Conservation (phyloP, 169 alveolate genomes). For the Ichthyophthirius multifiliis region DNA sequence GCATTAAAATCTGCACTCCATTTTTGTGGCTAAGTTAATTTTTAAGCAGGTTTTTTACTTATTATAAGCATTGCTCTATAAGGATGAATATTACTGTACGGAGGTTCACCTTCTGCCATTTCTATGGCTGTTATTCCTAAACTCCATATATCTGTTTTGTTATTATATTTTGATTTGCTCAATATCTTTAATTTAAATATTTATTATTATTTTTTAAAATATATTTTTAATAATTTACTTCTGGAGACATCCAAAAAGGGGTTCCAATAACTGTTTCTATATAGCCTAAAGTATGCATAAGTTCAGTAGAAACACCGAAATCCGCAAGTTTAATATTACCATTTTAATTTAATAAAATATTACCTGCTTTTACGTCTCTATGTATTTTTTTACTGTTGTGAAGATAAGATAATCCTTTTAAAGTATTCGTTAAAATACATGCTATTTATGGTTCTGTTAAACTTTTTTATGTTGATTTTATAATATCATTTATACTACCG, state of each 20-base stretch:
- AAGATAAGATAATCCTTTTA: slow-evolving; percentile 71
- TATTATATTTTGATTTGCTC: slow-evolving; percentile 62
- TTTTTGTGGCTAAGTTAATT: slow-evolving; percentile 53
- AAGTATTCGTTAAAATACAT: slow-evolving; percentile 64
- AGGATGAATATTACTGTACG: slow-evolving; percentile 68
- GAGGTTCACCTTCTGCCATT: slow-evolving; percentile 85
- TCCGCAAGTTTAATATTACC: slow-evolving; percentile 83
- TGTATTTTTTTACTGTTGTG: slow-evolving; percentile 77
- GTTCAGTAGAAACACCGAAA: slow-evolving; percentile 75
- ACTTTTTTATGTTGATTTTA: slow-evolving; percentile 52
- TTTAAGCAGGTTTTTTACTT: slow-evolving; percentile 61
- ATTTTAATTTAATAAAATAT: slow-evolving; percentile 71
- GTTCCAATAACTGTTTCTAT: slow-evolving; percentile 86
- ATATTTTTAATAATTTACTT: slow-evolving; percentile 44
- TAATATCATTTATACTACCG: slow-evolving; percentile 79
- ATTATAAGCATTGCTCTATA: slow-evolving; percentile 64
- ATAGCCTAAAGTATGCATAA: slow-evolving; percentile 29
- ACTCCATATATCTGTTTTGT: slow-evolving; percentile 84
- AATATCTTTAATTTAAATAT: no score
- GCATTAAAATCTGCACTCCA: slow-evolving; percentile 72
- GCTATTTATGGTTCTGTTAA: slow-evolving; percentile 57
- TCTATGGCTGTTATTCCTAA: slow-evolving; percentile 86
- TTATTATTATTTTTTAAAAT: slow-evolving; percentile 34
- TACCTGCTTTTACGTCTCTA: slow-evolving; percentile 89
- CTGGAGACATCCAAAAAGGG: slow-evolving; percentile 93